Evolutionary conservation across 176 grass and related monocot species (phyloP).

Genomic region (Saccharum spontaneum): DNA sequence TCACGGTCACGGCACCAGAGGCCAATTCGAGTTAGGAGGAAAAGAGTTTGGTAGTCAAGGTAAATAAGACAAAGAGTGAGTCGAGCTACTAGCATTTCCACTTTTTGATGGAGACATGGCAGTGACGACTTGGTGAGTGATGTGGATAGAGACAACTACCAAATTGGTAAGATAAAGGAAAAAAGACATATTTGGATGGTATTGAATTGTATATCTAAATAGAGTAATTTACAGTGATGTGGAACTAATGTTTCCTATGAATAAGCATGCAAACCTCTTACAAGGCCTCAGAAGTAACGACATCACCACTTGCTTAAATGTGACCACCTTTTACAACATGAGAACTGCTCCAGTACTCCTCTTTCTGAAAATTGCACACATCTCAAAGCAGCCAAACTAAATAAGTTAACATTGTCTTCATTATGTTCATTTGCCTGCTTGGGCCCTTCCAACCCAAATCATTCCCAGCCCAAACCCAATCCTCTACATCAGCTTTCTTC

Average conservation of each 20-base stretch:
- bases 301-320: not conserved
- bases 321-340: not conserved
- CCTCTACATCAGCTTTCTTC: too few species aligned
- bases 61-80: not conserved
- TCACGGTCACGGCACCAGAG: not conserved
- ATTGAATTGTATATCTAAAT: not conserved
- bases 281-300: not conserved
- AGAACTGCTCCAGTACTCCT: too few species aligned
- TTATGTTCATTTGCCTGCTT: too few species aligned
- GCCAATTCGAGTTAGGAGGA: not conserved
- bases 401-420: too few species aligned
- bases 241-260: not conserved
- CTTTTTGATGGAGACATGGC: not conserved
- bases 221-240: not conserved
- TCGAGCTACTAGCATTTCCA: not conserved
- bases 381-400: too few species aligned
- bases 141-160: not conserved
- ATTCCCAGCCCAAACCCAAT: too few species aligned
- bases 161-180: not conserved
- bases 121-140: not conserved
- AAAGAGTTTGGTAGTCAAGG: slow-evolving; percentile 9
- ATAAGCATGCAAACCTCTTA: slow-evolving; percentile 6
- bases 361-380: too few species aligned
- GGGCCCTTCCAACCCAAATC: too few species aligned
- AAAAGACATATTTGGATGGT: not conserved